Evolutionary conservation across 768 basidiomycete species (phyloP).

Genomic region (Leccinum disarticulatum): DNA sequence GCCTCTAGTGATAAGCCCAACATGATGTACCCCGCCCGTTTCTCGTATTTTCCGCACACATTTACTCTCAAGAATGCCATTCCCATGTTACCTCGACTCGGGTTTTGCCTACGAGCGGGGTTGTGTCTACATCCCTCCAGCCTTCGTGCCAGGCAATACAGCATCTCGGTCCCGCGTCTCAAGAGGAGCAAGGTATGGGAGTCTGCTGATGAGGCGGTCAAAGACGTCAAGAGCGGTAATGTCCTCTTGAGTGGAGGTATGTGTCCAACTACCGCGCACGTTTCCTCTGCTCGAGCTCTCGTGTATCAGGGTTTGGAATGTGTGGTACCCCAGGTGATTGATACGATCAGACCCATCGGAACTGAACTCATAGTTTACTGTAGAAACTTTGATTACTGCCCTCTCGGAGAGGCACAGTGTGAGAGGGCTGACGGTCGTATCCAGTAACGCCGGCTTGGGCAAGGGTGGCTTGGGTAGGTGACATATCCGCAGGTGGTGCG

Average conservation of each 20-base stretch:
- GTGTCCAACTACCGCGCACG: constrained; percentile 31
- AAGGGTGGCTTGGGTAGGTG: constrained; percentile 64
- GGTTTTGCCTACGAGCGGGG: constrained; percentile 3
- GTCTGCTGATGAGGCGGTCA: constrained; percentile 76
- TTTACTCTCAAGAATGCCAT: constrained; percentile 2
- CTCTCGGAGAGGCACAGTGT: constrained; percentile 71
- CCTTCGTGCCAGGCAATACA: constrained; percentile 5
- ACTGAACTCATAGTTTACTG: neutral
- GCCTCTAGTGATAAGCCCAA: neutral
- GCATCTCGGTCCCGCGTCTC: constrained; percentile 7
- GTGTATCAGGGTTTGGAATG: constrained; percentile 72
- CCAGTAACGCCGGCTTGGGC: constrained; percentile 78
- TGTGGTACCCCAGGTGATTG: constrained; percentile 77
- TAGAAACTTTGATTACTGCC: constrained; percentile 79
- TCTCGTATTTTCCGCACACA: neutral
- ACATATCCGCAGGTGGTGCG: neutral
- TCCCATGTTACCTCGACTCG: constrained; percentile 5
- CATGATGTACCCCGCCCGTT: neutral
- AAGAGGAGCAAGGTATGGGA: constrained; percentile 63
- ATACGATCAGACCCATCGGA: neutral
- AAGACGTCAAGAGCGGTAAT: constrained; percentile 78
- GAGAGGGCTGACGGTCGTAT: constrained; percentile 70
- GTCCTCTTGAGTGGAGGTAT: constrained; percentile 76
- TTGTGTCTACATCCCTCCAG: constrained; percentile 4
- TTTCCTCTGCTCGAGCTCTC: neutral